phyloP scores from a whole-genome alignment of 345 rosid species.

The Sisymbrium irio region DNA sequence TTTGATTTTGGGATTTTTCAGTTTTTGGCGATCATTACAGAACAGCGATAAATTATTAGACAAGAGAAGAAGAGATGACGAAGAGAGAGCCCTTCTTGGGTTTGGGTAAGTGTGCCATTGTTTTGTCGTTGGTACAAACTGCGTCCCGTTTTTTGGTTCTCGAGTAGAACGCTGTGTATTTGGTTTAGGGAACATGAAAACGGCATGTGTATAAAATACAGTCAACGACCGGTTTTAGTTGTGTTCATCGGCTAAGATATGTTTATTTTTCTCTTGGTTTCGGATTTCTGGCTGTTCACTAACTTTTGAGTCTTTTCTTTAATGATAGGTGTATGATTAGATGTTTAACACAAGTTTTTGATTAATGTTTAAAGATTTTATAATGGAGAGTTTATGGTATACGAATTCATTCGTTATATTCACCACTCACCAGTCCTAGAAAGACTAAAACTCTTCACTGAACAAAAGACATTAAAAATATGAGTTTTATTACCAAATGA shows the following conservation, averaged over 20 bases:
- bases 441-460: no score
- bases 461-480: no score
- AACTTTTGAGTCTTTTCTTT: no score
- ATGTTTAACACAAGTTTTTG: no score
- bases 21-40: neutral
- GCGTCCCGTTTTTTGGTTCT: neutral
- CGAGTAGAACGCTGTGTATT: slow-evolving; percentile 9
- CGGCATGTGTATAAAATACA: neutral
- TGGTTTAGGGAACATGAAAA: neutral
- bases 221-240: neutral
- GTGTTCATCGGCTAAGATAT: neutral
- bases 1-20: neutral
- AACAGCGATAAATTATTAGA: neutral
- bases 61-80: slow-evolving; percentile 1
- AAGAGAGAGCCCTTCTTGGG: no score
- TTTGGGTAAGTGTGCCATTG: slow-evolving; percentile 28
- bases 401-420: no score
- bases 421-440: no score
- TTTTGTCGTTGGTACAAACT: slow-evolving; percentile 23
- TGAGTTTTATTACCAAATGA: no score
- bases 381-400: no score
- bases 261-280: neutral
- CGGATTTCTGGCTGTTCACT: neutral
- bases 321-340: no score
- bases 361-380: no score